These are phyloP conservation scores for Clarireedia homoeocarpa DNA, from an alignment of 2,329 filamentous ascomycete species.

Conservation along the genomic window DNA sequence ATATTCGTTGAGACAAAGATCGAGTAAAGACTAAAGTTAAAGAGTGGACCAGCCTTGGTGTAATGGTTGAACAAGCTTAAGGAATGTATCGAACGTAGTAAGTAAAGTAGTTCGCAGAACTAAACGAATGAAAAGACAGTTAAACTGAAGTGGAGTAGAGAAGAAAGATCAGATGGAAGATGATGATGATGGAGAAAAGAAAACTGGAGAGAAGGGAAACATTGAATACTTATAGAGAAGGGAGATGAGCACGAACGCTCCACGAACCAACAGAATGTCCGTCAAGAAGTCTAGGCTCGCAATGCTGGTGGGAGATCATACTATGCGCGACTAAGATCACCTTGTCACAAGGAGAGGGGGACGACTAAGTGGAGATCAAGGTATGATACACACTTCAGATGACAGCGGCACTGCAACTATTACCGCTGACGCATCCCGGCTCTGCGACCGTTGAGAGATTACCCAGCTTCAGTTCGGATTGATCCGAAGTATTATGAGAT, in stretches of 20 bases:
- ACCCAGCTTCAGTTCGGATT: background rate
- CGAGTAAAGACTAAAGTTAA: constrained; percentile 10
- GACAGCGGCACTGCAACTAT: background rate
- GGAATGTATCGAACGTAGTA: constrained; percentile 15
- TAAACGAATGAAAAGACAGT: constrained; percentile 20
- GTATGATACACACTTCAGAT: constrained; percentile 3
- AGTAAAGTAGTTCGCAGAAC: constrained; percentile 26
- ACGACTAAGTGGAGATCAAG: background rate
- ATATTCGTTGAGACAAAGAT: background rate
- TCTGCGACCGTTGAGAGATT: background rate
- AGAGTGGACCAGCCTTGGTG: constrained; percentile 22
- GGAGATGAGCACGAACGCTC: background rate
- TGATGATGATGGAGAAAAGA: background rate
- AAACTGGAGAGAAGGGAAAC: background rate
- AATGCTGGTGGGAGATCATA: constrained; percentile 6
- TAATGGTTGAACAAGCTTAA: constrained; percentile 19
- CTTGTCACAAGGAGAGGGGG: background rate
- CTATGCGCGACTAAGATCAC: background rate
- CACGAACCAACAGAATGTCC: background rate
- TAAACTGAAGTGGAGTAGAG: constrained; percentile 4
- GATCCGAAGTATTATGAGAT: background rate
- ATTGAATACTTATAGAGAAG: background rate
- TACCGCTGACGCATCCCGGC: background rate
- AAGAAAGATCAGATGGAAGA: constrained; percentile 1
- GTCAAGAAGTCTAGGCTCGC: background rate